Evolutionary conservation across 2,329 filamentous ascomycete genomes (phyloP).

Genomic region (Thelonectria blattea): DNA sequence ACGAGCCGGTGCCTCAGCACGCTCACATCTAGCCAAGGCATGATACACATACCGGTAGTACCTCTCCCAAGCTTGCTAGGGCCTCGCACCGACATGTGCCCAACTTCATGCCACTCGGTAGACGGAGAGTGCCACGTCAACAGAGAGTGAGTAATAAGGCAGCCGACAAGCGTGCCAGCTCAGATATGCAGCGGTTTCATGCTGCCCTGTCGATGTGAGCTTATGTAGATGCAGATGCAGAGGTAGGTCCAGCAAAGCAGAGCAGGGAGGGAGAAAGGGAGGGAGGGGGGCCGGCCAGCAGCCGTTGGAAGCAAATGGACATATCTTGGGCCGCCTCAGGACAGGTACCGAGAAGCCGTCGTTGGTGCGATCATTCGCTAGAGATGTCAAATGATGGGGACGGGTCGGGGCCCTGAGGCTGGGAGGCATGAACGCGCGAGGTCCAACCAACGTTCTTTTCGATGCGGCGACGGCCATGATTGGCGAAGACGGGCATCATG

Average conservation of each 20-base stretch:
- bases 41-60: background rate
- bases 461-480: slow-evolving; percentile 9
- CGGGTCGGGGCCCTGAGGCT: background rate
- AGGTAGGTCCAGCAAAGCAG: background rate
- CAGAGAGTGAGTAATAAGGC: slow-evolving; percentile 8
- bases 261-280: no score
- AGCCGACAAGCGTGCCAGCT: slow-evolving; percentile 8
- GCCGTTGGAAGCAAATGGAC: slow-evolving; percentile 1
- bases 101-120: background rate
- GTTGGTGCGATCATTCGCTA: background rate
- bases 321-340: background rate
- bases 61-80: background rate
- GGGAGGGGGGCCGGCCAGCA: background rate
- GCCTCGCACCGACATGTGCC: background rate
- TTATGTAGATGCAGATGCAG: background rate
- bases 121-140: slow-evolving; percentile 21
- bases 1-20: background rate
- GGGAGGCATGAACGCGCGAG: slow-evolving; percentile 15
- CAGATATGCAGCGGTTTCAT: slow-evolving; percentile 15
- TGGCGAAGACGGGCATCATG: slow-evolving; percentile 5
- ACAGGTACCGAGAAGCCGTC: background rate
- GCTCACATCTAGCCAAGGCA: background rate
- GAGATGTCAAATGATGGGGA: slow-evolving; percentile 11
- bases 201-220: slow-evolving; percentile 1
- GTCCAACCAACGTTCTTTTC: slow-evolving; percentile 11